Evolutionary conservation across 352 stramenopile species (phyloP).

Genomic region (Globisporangium carolinianum): DNA sequence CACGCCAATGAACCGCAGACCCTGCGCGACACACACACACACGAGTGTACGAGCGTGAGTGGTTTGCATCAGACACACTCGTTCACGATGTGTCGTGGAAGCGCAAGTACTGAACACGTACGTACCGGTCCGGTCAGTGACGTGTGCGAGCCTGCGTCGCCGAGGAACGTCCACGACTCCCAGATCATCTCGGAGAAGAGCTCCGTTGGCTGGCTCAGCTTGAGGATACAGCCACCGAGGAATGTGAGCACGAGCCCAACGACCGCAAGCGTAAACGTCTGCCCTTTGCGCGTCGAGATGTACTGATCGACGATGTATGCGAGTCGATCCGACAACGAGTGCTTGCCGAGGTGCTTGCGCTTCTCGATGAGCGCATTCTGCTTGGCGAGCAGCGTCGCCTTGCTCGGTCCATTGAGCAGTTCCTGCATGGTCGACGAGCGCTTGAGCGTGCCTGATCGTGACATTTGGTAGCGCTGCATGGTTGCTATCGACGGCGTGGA

Average conservation of each 20-base stretch:
- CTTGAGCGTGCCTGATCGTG: constrained; percentile 3
- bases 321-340: constrained; percentile 29
- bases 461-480: neutral
- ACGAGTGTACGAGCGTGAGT: neutral
- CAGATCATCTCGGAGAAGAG: constrained; percentile 44
- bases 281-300: constrained; percentile 51
- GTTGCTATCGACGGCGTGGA: neutral
- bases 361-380: constrained; percentile 15
- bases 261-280: constrained; percentile 37
- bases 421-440: neutral
- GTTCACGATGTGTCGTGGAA: neutral
- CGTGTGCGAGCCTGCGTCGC: constrained; percentile 43
- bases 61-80: neutral
- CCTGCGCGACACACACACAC: constrained; percentile 14
- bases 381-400: constrained; percentile 5
- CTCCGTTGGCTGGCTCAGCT: constrained; percentile 18
- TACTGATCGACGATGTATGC: constrained; percentile 56
- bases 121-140: constrained; percentile 23
- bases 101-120: neutral
- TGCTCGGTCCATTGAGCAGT: constrained; percentile 3
- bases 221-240: constrained; percentile 34
- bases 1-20: constrained; percentile 46
- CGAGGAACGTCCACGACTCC: constrained; percentile 61
- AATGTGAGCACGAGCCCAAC: constrained; percentile 39
- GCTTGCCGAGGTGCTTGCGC: constrained; percentile 13